Percentiles rank a stretch among this genome's conserved stretches.
Evolutionary conservation across 768 basidiomycete species (phyloP).

Genomic region (Russula abietina): DNA sequence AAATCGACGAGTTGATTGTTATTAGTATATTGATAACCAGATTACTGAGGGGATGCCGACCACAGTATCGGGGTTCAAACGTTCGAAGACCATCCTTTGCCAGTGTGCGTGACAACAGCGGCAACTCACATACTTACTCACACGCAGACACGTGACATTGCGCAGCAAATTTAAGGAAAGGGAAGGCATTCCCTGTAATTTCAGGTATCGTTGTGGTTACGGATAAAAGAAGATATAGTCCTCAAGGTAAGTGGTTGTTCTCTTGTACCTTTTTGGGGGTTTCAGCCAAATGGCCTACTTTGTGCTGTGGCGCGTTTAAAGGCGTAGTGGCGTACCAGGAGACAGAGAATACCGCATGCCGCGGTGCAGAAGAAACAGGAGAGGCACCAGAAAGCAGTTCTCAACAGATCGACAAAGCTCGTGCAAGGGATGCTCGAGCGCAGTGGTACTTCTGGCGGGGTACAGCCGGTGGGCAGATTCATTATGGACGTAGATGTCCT

Average conservation of each 20-base stretch:
- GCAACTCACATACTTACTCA: too few species aligned
- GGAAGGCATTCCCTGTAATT: conserved; percentile 77
- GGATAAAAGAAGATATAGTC: conserved; percentile 66
- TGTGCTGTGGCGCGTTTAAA: conserved; percentile 30
- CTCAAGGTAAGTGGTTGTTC: conserved; percentile 52
- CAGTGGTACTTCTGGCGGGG: not conserved
- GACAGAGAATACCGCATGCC: conserved; percentile 65
- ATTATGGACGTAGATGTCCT: conserved; percentile 69
- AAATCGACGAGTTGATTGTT: conserved; percentile 80
- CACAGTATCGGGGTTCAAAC: conserved; percentile 85
- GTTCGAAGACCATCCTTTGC: conserved; percentile 91
- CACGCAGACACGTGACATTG: conserved; percentile 82
- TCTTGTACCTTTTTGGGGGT: too few species aligned
- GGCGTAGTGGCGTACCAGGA: conserved; percentile 91
- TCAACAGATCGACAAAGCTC: conserved; percentile 86
- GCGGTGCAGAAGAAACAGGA: conserved; percentile 68
- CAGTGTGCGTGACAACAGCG: conserved; percentile 47
- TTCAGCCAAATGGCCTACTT: not conserved
- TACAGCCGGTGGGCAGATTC: conserved; percentile 38
- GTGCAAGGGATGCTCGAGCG: conserved; percentile 79
- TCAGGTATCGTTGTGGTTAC: conserved; percentile 82
- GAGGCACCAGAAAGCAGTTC: conserved; percentile 70
- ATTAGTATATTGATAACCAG: too few species aligned
- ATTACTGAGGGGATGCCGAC: conserved; percentile 90
- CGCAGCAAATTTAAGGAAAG: conserved; percentile 94